A percentile compares a stretch with the other conserved stretches of the same genome.
These are phyloP conservation scores for Acanthochlamys bracteata DNA, from an alignment of 106 monocot genomes.

Conservation along the genomic window DNA sequence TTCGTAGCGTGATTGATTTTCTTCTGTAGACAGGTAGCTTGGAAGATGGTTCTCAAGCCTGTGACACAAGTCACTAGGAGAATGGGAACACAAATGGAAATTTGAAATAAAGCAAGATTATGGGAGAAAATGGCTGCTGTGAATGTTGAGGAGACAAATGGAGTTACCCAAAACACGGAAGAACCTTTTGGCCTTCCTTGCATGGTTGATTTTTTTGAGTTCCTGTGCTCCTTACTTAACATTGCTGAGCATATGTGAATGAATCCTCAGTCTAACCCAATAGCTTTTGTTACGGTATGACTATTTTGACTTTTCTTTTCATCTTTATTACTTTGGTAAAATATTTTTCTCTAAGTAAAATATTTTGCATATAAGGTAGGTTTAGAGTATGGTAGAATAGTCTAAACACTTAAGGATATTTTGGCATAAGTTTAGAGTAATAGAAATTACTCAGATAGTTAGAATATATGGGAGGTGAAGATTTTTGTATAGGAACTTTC, in stretches of 20 bases:
- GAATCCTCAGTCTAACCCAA: constrained; percentile 38
- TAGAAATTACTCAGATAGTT: too few relatives aligned
- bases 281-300: constrained; percentile 33
- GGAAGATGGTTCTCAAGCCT: background rate
- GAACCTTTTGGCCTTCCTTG: constrained; percentile 16
- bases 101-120: background rate
- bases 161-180: background rate
- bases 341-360: too few relatives aligned
- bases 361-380: too few relatives aligned
- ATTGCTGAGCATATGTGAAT: constrained; percentile 18
- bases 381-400: too few relatives aligned
- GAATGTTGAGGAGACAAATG: background rate
- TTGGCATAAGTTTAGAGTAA: too few relatives aligned
- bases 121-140: background rate
- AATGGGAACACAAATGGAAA: background rate
- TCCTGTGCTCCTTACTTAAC: constrained; percentile 30
- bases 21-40: constrained; percentile 7
- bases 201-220: constrained; percentile 33
- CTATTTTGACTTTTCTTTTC: too few relatives aligned
- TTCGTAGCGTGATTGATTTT: background rate
- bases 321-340: too few relatives aligned
- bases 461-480: too few relatives aligned
- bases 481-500: too few relatives aligned
- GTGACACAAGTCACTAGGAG: background rate
- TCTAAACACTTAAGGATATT: too few relatives aligned